These are phyloP conservation scores for Lignosus rhinocerotis DNA, from an alignment of 1,284 basidiomycete genomes.

Conservation along the genomic window DNA sequence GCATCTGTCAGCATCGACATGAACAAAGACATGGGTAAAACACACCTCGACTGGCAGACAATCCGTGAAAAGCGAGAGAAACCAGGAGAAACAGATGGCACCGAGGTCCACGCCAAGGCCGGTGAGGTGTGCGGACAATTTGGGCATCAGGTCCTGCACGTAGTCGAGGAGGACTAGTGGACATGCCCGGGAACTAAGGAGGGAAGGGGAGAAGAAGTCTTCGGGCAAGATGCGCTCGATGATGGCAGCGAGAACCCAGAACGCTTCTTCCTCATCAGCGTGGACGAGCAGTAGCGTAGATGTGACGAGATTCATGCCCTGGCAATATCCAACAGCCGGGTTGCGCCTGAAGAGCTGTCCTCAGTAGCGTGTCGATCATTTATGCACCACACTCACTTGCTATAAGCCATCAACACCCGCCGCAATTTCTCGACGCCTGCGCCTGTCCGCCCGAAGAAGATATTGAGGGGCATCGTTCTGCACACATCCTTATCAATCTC, in stretches of 20 bases:
- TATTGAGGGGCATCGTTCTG: slow-evolving; percentile 92
- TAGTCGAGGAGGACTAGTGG: slow-evolving; percentile 90
- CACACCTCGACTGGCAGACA: slow-evolving; percentile 91
- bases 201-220: slow-evolving; percentile 82
- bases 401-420: slow-evolving; percentile 88
- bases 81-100: slow-evolving; percentile 98
- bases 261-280: slow-evolving; percentile 94
- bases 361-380: not conserved
- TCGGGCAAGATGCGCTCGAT: slow-evolving; percentile 84
- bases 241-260: slow-evolving; percentile 92
- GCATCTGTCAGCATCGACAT: not conserved
- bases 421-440: slow-evolving; percentile 91
- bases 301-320: slow-evolving; percentile 95
- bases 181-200: slow-evolving; percentile 90
- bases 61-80: slow-evolving; percentile 94
- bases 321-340: slow-evolving; percentile 84
- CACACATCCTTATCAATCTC: slow-evolving; percentile 98
- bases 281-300: slow-evolving; percentile 93
- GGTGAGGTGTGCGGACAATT: slow-evolving; percentile 73
- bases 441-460: slow-evolving; percentile 96
- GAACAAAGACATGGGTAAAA: not conserved
- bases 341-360: slow-evolving; percentile 59
- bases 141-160: slow-evolving; percentile 77
- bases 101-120: slow-evolving; percentile 87
- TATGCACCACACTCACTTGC: slow-evolving; percentile 59